phyloP scores from a whole-genome alignment of 1,139 yeast species.

The Diutina rugosa region DNA sequence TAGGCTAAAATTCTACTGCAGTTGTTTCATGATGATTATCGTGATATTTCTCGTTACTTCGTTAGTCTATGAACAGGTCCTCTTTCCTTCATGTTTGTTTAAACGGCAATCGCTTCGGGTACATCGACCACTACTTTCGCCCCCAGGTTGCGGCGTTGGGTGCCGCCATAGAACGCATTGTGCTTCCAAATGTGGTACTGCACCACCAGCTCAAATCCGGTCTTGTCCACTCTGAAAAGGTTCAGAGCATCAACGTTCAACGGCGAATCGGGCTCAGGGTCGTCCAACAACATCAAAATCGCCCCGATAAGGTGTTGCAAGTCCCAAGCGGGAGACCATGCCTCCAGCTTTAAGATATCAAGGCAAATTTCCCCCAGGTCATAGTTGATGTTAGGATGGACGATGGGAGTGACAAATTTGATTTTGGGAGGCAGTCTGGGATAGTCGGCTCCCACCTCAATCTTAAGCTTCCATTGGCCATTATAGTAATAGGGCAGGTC shows the following conservation, averaged over 20 bases:
- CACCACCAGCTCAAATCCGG: constrained; percentile 50
- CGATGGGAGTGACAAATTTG: constrained; percentile 39
- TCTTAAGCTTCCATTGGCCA: constrained; percentile 46
- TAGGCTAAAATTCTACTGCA: too few species aligned
- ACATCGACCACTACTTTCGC: background rate
- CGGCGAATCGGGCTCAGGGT: constrained; percentile 83
- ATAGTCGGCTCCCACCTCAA: constrained; percentile 40
- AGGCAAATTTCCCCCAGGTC: constrained; percentile 71
- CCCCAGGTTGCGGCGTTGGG: background rate
- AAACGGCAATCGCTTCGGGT: background rate
- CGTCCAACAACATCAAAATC: constrained; percentile 50
- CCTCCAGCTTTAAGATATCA: constrained; percentile 51
- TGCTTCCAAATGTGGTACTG: constrained; percentile 45
- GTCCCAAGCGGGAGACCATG: constrained; percentile 91
- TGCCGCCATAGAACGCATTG: constrained; percentile 10
- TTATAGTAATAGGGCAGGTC: constrained; percentile 33
- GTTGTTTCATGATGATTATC: background rate
- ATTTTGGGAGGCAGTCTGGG: constrained; percentile 64
- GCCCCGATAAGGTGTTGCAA: constrained; percentile 60
- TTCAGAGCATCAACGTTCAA: constrained; percentile 81
- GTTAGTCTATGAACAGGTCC: background rate
- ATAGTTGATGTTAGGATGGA: constrained; percentile 67
- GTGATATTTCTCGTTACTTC: background rate
- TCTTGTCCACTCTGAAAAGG: constrained; percentile 38
- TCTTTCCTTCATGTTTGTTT: background rate